Evolutionary conservation across 2,329 filamentous ascomycete genomes (phyloP), one percentile per base, ranked within the genome.

Genomic region (Diaporthe batatas): DNA sequence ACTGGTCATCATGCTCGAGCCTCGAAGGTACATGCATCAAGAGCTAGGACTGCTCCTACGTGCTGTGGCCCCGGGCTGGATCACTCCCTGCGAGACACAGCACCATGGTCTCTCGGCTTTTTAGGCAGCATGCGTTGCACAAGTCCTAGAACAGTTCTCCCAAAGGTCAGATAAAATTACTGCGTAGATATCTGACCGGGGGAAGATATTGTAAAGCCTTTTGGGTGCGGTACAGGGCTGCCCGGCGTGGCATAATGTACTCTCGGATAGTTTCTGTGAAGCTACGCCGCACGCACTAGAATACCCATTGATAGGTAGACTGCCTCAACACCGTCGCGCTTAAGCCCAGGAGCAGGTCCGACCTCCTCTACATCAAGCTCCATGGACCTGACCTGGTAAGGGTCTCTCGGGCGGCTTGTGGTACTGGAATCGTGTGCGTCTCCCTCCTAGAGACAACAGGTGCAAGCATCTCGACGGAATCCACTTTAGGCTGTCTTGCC

Each of bases 211-310:
- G 93, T 76, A 95, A 95, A 0, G 93, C 93, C 82, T n/a, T 51
- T 25, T 94, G 93, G 93, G 93, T 21, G 92, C 94, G 78, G 95
- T 95, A 1, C 93, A 93, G 73, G 95, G 85, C 82, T 95, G 93
- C 81, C 95, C 92, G 14, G 93, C 93, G 68, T 88, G 91, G 69
- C 91, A 86, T 6, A 92, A 89, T 77, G 95, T 94, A 83, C 95
- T 93, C 80, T 95, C 92, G 10, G 91, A 93, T 80, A 94, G 94
- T 94, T 94, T 81, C 94, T 94, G 80, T 92, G 93, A 53, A 95
- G 83, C 77, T 95, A 95, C 59, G 95, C 92, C 29, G 86, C 91
- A 78, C 95, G 93, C 88, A 94, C n/a, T 91, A 3, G 94, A 85
- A 80, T 94, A 92, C 55, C 93, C 93, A 77, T 95, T 95, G 32